Evolutionary conservation across 2,329 filamentous ascomycete species (phyloP), one percentile per base, ranked within the genome.

Genomic region (Zalaria obscura): DNA sequence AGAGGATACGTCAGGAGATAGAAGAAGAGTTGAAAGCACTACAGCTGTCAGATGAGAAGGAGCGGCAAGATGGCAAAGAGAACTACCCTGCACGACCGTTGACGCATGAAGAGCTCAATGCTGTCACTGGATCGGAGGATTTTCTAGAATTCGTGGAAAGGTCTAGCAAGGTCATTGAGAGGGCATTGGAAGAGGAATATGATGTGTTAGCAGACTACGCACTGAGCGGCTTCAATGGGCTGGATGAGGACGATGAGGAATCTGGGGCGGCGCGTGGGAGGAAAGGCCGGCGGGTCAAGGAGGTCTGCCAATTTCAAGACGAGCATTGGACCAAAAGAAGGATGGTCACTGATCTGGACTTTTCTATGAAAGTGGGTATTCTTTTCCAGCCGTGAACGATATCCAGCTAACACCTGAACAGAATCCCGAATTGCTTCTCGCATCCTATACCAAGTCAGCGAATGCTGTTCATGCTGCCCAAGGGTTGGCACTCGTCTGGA

Each of bases 161-260:
- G 52, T 95, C 89, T 25, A 93, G 86, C 43, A 98, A 96, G 63
- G 88, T 98, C 38, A 89, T 98, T 52, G 91, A 98, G 65, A 78
- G 91, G 54, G 89, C 91, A 4, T 67, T 98, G 48, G 91, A 96
- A 55, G 82, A 94, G 56, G 86, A 95, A 43, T 98, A 96, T 59
- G 91, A 98, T 59, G 85, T 98, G 46, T 69, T 98, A 46, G 87
- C 86, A 44, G 88, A 98, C 63, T 98, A 98, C 62, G 86, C 87
- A 33, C 69, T 93, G 33, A 82, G 84, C 45, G 83, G 82, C 4
- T 69, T 70, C 8, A 66, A 82, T 45, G 80, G 80, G 7, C 75
- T 91, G 34, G 86, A 93, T 37, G 87, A 93, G 38, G 85, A 93
- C 43, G 87, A 86, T 50, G 80, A 85, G 36, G 66, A 75, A 25